Percentiles rank a stretch among this genome's conserved stretches.
Conservation (phyloP, 805 yeast genomes). For the Saccharomycopsis sp. region DNA sequence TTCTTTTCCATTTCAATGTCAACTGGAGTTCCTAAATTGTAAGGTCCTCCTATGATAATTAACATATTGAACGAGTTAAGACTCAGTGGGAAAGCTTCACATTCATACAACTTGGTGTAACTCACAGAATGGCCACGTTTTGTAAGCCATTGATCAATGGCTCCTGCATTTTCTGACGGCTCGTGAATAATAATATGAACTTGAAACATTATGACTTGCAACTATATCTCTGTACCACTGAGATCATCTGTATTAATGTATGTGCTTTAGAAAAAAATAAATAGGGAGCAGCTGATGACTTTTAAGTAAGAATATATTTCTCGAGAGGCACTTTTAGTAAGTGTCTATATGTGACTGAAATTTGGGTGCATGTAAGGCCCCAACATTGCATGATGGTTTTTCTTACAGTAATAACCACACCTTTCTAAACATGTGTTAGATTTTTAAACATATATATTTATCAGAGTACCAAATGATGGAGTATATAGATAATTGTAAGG, state of each 20-base stretch:
- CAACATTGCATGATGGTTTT: not conserved
- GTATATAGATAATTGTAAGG: not conserved
- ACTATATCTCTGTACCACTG: too few relatives aligned
- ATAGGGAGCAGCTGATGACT: too few relatives aligned
- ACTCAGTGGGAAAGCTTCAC: not conserved
- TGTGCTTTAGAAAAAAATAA: too few relatives aligned
- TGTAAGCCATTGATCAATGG: not conserved
- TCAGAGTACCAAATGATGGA: not conserved
- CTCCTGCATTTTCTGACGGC: not conserved
- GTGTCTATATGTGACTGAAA: not conserved
- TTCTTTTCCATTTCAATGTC: not conserved
- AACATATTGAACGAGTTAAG: not conserved
- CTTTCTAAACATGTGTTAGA: too few relatives aligned
- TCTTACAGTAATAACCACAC: not conserved
- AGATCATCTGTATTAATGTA: too few relatives aligned
- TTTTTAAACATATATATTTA: too few relatives aligned
- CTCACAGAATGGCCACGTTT: not conserved
- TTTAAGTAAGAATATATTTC: too few relatives aligned
- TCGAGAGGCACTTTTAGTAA: too few relatives aligned
- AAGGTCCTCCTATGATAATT: not conserved
- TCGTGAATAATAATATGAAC: not conserved
- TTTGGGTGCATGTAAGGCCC: not conserved
- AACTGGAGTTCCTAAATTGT: not conserved
- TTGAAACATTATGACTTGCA: not conserved
- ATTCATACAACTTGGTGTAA: not conserved